phyloP scores from a whole-genome alignment of 306 rosid genomes.

The Cajanus cajan region DNA sequence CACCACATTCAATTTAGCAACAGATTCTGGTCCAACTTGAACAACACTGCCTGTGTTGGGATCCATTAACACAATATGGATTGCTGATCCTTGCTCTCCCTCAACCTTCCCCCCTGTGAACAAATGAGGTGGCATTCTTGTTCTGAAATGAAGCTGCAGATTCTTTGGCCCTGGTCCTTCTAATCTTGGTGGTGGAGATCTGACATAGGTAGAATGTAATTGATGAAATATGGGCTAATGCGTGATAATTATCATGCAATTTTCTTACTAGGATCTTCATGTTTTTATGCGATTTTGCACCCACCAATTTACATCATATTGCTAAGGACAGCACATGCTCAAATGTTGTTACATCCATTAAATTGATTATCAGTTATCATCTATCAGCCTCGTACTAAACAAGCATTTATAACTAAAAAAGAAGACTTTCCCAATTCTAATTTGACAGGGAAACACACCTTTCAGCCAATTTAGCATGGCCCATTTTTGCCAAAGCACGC shows the following conservation, averaged over 20 bases:
- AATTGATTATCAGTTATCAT: neutral
- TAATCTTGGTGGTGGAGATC: conserved; percentile 59
- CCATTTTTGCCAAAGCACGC: conserved; percentile 70
- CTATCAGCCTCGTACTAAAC: conserved; percentile 12
- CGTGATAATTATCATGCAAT: neutral
- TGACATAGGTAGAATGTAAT: conserved; percentile 30
- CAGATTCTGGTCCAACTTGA: conserved; percentile 67
- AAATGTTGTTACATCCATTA: neutral
- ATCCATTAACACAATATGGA: conserved; percentile 66
- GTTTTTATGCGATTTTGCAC: neutral
- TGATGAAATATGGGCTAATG: conserved; percentile 3
- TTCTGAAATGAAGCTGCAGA: conserved; percentile 70
- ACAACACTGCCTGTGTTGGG: conserved; percentile 50
- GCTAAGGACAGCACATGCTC: neutral
- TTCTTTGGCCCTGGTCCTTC: conserved; percentile 49
- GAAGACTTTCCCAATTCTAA: neutral
- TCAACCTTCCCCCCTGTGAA: conserved; percentile 88
- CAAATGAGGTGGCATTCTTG: conserved; percentile 88
- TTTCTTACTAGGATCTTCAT: neutral
- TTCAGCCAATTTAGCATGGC: conserved; percentile 46
- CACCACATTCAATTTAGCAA: conserved; percentile 64
- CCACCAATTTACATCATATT: neutral
- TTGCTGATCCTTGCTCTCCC: conserved; percentile 79
- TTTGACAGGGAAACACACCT: conserved; percentile 53
- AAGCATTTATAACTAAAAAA: conserved; percentile 1